Conservation (phyloP, 2,329 filamentous ascomycete genomes). For the Pseudocercospora fijiensis region DNA sequence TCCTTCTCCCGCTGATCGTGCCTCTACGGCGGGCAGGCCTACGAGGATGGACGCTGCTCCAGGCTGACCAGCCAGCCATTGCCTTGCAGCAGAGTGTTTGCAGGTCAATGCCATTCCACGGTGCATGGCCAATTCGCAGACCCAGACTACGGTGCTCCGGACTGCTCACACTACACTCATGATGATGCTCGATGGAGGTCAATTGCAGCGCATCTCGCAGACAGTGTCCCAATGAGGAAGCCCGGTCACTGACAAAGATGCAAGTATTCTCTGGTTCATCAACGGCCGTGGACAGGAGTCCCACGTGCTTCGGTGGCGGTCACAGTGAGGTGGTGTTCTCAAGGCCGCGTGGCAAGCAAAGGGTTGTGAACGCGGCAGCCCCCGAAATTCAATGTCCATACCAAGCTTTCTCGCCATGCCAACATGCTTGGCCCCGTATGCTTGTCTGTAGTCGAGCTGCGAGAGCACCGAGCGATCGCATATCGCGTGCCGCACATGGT, state of each 20-base stretch:
- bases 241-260: background rate
- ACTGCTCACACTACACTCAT: background rate
- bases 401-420: background rate
- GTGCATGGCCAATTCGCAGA: background rate
- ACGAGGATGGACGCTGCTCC: conserved; percentile 19
- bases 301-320: background rate
- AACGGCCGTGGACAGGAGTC: background rate
- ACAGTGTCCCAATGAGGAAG: background rate
- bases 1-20: conserved; percentile 19
- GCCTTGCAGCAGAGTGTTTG: conserved; percentile 14
- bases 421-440: background rate
- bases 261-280: background rate
- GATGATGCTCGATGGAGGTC: background rate
- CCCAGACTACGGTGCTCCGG: background rate
- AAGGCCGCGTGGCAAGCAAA: conserved; percentile 1
- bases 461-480: background rate
- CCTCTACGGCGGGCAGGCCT: conserved; percentile 18
- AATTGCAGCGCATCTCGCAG: background rate
- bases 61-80: conserved; percentile 25
- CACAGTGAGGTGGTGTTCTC: background rate
- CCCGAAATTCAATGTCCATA: background rate
- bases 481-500: background rate
- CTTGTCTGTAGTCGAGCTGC: background rate
- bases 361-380: background rate
- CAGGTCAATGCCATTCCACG: conserved; percentile 7